Evolutionary conservation across 2,329 filamentous ascomycete species (phyloP), one percentile per base, ranked within the genome.

Genomic region (Botryotinia globosa): DNA sequence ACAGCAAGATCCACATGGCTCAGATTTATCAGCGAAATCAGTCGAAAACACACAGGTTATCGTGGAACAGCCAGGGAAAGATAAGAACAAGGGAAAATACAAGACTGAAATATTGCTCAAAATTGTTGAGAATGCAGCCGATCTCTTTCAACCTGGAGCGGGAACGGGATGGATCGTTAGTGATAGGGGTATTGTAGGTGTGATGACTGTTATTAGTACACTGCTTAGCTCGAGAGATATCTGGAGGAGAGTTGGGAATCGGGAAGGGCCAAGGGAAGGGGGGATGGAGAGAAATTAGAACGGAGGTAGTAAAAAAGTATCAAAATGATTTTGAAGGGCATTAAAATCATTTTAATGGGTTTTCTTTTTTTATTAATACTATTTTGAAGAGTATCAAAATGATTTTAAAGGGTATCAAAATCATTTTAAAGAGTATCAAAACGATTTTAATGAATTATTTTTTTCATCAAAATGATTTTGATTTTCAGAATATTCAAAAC

Each of bases 131-230:
- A 89, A 92, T 77, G 76, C 82, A 10, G 84, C 91, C 68, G 91
- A 94, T 79, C 79, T 92, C 64, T 78, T 89, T 6, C 83, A 92
- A 45, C 91, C 92, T 0, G 87, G 87, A 0, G 82, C 83, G 9
- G 82, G 86, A 0, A 81, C 92, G 22, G 89, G 89, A 0, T 92
- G 90, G 90, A 81, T 90, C 39, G 80, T 83, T 0, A 82, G 86
- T 1, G 82, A 85, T 16, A 81, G 85, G 0, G 84, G 87, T 4
- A 82, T 84, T 1, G 86, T 92, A 1, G 89, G 88, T 1, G 72
- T 85, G 20, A 85, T 86, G 14, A 91, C 90, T 86, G 81, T 91
- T 32, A 77, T 87, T 90, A 79, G 89, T 68, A 91, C 90, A 0
- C 63, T 91, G 6, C 78, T 93, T 63, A 89, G 89, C 16, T 86